Evolutionary conservation across 768 basidiomycete genomes (phyloP).

Genomic region (Pulveroboletus frians): DNA sequence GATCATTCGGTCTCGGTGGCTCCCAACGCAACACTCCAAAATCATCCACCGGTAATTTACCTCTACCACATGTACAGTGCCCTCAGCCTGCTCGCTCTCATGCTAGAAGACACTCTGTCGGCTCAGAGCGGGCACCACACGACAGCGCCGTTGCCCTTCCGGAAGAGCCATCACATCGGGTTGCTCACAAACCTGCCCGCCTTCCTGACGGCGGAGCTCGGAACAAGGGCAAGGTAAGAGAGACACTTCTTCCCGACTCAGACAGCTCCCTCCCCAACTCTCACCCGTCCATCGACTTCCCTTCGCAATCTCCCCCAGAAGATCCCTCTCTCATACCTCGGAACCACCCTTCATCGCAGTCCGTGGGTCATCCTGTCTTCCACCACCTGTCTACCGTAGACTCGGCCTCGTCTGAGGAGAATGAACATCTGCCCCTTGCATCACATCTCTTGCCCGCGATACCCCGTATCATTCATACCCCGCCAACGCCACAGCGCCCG

Average conservation of each 20-base stretch:
- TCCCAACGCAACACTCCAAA: constrained; percentile 29
- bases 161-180: constrained; percentile 19
- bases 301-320: constrained; percentile 22
- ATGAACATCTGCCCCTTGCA: constrained; percentile 25
- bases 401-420: constrained; percentile 23
- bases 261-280: constrained; percentile 7
- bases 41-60: constrained; percentile 26
- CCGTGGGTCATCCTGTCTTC: constrained; percentile 2
- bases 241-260: neutral
- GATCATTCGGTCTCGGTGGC: constrained; percentile 27
- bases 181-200: constrained; percentile 8
- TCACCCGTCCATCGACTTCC: constrained; percentile 11
- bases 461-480: constrained; percentile 34
- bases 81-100: constrained; percentile 17
- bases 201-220: constrained; percentile 11
- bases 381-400: constrained; percentile 24
- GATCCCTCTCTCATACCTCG: constrained; percentile 15
- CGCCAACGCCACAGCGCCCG: constrained; percentile 32
- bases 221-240: constrained; percentile 28
- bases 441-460: constrained; percentile 23
- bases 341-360: constrained; percentile 9
- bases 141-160: constrained; percentile 32
- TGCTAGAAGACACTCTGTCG: constrained; percentile 25
- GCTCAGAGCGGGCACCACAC: constrained; percentile 29
- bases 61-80: constrained; percentile 18